These are phyloP conservation scores for Dendryphion nanum DNA, from an alignment of 2,329 filamentous ascomycete species.

Conservation along the genomic window DNA sequence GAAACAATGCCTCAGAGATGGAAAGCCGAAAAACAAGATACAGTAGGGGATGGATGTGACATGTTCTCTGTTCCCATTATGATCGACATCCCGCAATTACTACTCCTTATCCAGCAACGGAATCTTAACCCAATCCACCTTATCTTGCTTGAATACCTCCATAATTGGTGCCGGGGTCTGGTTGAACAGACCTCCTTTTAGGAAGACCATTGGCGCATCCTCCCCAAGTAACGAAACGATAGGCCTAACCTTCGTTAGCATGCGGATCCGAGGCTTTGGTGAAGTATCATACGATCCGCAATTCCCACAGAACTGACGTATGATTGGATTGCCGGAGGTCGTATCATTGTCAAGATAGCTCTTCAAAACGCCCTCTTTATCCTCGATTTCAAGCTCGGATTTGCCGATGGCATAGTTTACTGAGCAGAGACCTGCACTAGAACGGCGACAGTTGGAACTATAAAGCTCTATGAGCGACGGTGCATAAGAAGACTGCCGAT, in stretches of 20 bases:
- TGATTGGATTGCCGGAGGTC: slow-evolving; percentile 24
- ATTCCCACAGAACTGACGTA: slow-evolving; percentile 26
- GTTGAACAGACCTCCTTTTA: slow-evolving; percentile 30
- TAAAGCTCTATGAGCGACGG: not conserved
- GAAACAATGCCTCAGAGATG: too few species aligned
- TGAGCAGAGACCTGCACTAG: slow-evolving; percentile 19
- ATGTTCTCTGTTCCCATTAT: too few species aligned
- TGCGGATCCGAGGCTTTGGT: not conserved
- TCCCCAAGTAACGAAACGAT: slow-evolving; percentile 14
- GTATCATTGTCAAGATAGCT: slow-evolving; percentile 27
- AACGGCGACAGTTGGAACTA: slow-evolving; percentile 31
- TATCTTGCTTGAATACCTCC: slow-evolving; percentile 16
- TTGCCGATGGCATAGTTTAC: slow-evolving; percentile 22
- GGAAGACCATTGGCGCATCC: slow-evolving; percentile 15
- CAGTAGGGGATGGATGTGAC: too few species aligned
- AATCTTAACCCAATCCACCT: not conserved
- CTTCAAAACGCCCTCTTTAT: slow-evolving; percentile 19
- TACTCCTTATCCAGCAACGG: not conserved
- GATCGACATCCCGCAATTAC: too few species aligned
- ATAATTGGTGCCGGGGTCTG: slow-evolving; percentile 11
- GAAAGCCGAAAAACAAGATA: too few species aligned
- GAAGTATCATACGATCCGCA: slow-evolving; percentile 24
- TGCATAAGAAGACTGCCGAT: not conserved
- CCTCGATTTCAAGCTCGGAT: slow-evolving; percentile 18
- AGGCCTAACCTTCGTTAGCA: slow-evolving; percentile 17